Conservation (phyloP, 768 basidiomycete species). For the Scleroderma citrinum region DNA sequence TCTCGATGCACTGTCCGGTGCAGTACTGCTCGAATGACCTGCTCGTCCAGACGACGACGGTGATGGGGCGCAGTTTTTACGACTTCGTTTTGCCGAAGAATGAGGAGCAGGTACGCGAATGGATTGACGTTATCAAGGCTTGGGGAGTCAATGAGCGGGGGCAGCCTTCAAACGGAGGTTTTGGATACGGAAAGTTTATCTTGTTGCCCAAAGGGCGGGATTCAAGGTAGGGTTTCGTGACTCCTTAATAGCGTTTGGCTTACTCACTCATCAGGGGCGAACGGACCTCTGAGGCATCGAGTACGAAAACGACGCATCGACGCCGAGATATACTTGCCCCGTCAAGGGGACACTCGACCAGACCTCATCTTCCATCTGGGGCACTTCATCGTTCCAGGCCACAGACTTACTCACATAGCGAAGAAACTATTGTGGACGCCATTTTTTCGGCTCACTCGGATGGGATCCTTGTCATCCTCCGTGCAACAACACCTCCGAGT, state of each 20-base stretch:
- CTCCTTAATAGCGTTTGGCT: background rate
- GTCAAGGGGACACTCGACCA: conserved; percentile 10
- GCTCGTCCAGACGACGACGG: conserved; percentile 51
- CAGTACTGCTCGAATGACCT: conserved; percentile 72
- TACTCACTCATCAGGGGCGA: conserved; percentile 17
- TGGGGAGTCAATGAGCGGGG: conserved; percentile 85
- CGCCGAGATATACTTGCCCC: conserved; percentile 21
- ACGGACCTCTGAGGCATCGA: conserved; percentile 20
- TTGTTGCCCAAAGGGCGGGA: conserved; percentile 55
- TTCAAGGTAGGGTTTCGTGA: conserved; percentile 34
- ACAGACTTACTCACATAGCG: conserved; percentile 6
- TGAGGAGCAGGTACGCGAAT: conserved; percentile 59
- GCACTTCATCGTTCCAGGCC: conserved; percentile 8
- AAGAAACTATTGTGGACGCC: conserved; percentile 60
- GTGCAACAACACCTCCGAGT: conserved; percentile 34
- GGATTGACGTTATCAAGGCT: conserved; percentile 73
- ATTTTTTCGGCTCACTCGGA: conserved; percentile 86
- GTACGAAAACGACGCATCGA: conserved; percentile 12
- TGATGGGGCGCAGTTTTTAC: conserved; percentile 63
- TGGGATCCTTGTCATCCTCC: conserved; percentile 74
- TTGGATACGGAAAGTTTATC: conserved; percentile 72
- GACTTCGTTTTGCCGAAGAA: conserved; percentile 66
- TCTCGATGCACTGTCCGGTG: conserved; percentile 58
- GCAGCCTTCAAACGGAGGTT: conserved; percentile 78
- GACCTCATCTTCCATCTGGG: conserved; percentile 3